phyloP scores from a whole-genome alignment of 2,329 filamentous ascomycete species.

The Capronia epimyces region DNA sequence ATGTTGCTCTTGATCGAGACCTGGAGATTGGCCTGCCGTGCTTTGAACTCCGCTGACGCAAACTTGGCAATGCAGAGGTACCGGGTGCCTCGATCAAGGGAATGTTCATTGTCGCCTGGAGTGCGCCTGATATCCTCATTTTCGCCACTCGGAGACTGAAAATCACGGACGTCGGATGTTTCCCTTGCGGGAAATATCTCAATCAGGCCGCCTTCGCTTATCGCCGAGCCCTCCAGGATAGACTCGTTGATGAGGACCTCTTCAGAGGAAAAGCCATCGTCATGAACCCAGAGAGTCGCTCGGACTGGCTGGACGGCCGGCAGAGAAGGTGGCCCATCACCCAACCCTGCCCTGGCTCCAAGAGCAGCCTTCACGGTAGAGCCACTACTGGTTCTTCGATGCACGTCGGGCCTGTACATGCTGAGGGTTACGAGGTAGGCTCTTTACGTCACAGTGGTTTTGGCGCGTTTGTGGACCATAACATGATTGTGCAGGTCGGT shows the following conservation, averaged over 20 bases:
- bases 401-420: background rate
- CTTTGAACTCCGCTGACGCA: conserved; percentile 62
- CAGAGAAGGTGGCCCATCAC: background rate
- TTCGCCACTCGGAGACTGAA: conserved; percentile 18
- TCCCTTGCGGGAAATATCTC: conserved; percentile 61
- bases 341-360: conserved; percentile 4
- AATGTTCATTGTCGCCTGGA: conserved; percentile 4
- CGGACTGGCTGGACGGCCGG: conserved; percentile 10
- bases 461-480: too few species aligned
- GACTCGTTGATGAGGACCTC: conserved; percentile 60
- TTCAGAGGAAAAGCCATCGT: conserved; percentile 70
- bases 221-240: conserved; percentile 54
- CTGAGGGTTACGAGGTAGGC: background rate
- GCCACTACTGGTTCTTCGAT: conserved; percentile 23
- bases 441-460: background rate
- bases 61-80: conserved; percentile 71
- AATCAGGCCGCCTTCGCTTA: conserved; percentile 63
- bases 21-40: conserved; percentile 59
- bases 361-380: conserved; percentile 19
- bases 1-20: conserved; percentile 71
- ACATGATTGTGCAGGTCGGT: background rate
- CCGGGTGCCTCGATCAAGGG: conserved; percentile 33
- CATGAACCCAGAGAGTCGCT: conserved; percentile 50
- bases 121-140: conserved; percentile 13
- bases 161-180: conserved; percentile 45